Evolutionary conservation across 2,329 filamentous ascomycete genomes (phyloP).

Genomic region (Aureobasidium zeae): DNA sequence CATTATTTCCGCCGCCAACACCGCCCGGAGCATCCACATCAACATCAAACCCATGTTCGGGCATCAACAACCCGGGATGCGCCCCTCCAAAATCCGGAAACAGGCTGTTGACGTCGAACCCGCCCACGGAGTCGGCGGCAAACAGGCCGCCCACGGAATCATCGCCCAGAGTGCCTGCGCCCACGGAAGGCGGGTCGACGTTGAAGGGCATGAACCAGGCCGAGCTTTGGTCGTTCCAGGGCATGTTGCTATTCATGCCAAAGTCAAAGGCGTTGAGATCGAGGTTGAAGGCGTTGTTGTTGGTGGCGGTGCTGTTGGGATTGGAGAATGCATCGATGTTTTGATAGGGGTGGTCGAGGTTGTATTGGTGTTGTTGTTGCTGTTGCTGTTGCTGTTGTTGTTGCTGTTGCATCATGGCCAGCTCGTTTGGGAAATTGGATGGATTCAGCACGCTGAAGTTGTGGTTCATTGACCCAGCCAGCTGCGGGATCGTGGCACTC

Average conservation of each 20-base stretch:
- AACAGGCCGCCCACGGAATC: slow-evolving; percentile 5
- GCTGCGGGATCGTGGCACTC: slow-evolving; percentile 8
- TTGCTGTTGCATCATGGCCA: slow-evolving; percentile 17
- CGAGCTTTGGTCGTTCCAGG: slow-evolving; percentile 35
- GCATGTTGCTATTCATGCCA: slow-evolving; percentile 20
- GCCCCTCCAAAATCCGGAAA: slow-evolving; percentile 20
- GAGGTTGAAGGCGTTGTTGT: slow-evolving; percentile 19
- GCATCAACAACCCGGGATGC: slow-evolving; percentile 10
- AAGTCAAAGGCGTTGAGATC: slow-evolving; percentile 20
- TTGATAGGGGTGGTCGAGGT: slow-evolving; percentile 30
- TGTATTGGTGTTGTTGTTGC: slow-evolving; percentile 18
- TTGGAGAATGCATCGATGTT: slow-evolving; percentile 9
- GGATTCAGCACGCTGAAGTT: slow-evolving; percentile 3
- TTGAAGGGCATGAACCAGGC: slow-evolving; percentile 95
- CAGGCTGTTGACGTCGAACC: slow-evolving; percentile 25
- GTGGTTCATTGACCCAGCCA: not conserved
- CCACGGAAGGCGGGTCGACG: slow-evolving; percentile 58
- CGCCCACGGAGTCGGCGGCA: slow-evolving; percentile 20
- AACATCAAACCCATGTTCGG: slow-evolving; percentile 5
- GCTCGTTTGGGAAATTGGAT: slow-evolving; percentile 8
- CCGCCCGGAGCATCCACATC: not conserved
- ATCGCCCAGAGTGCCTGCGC: slow-evolving; percentile 28
- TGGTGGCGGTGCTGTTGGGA: slow-evolving; percentile 16
- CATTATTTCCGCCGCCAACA: not conserved
- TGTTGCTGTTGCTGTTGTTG: slow-evolving; percentile 2